Evolutionary conservation across 2,329 filamentous ascomycete genomes (phyloP), one percentile per base, ranked within the genome.

Genomic region (Alternaria alternata): DNA sequence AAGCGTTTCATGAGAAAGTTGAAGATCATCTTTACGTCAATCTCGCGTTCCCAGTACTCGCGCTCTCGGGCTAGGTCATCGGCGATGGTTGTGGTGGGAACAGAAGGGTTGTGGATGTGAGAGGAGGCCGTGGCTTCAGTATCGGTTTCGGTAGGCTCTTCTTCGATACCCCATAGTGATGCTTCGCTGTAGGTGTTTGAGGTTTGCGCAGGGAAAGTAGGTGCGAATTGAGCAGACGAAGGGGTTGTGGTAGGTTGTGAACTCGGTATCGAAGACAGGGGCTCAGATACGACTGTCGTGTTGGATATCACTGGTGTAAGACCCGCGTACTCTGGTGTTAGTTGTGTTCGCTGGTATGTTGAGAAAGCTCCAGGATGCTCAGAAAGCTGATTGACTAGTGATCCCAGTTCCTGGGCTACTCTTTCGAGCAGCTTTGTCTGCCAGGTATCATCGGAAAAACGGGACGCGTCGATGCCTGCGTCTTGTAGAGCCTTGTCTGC

Each of bases 21-120:
- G 81, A 98, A 98, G 34, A 98, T 91, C 76, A 97, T 91, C 74
- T 91, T 91, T 66, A 97, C 87, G 72, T 98, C 94, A 5, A 98
- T 85, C 54, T 97, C 92, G 61, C 90, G 89, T 79, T 98, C 94
- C 95, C 95, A 99, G 74, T 97, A 95, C 36, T 95, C 91, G 22
- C 82, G 82, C 59, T 88, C 86, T 8, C 78, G 78, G 8, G 79
- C 76, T 16, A 80, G 44, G 41, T 79, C 69, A 41, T 78, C 72
- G 65, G 74, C 58, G 26, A 66, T 66, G 42, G 66, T 70, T 26
- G 62, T 67, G 43, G 57, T 47, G 43, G 62, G 53, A 20, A 38
- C 53, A 32, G 57, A 65, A 32, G 54, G 66, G 41, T 36, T 38
- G 16, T n/a, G 34, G 16, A 64, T 61, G 59, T 68, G 68, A 62